Base-by-base conservation (phyloP, 2,329 filamentous ascomycete genomes). In the Cadophora sp. region DNA sequence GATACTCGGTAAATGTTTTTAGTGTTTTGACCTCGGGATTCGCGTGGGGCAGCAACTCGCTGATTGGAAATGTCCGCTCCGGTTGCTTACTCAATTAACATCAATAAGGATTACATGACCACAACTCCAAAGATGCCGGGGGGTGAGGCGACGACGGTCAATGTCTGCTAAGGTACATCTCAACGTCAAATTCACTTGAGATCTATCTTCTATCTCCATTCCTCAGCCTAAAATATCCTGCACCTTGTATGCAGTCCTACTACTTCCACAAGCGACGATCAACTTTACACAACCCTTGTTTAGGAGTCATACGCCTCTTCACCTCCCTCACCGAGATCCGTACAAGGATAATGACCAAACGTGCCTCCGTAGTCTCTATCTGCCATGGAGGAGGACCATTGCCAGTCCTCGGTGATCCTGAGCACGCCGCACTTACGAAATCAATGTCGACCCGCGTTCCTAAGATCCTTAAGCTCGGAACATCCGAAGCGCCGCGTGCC, bases 401-500 rank as follows among this genome's bases (percentile, higher is more conserved):
- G 81, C 87, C 87, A 4, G 66, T 89, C 22, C 79, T 90, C 6
- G 82, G 82, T 68, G 87, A 89, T 74, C 85, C 86, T 0, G 74
- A 70, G 6, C 86, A 89, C 74, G 80, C 80, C 22, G 75, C 78
- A 48, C 84, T 89, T 71, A 82, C 82, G 43, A 77, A 80, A 60
- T 88, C 86, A 0, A 80, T 89, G 68, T 81, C 81, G 66, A 83
- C 81, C 4, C 81, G 82, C 11, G 83, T 89, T 7, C 87, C 87
- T 60, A 79, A 83, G 73, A 81, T 89, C 62, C 82, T 90, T 58
- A 81, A 82, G 71, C 81, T 90, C 2, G 81, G 82, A 50, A 86
- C 85, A 0, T 76, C 83, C 1, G 78, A 83, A 1, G 80, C 83
- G 12, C 91, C 91, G 1, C 89, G 87, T 70, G 92, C 91, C 1